Conservation (phyloP, 441 rosid genomes). For the Brassica balearica region DNA sequence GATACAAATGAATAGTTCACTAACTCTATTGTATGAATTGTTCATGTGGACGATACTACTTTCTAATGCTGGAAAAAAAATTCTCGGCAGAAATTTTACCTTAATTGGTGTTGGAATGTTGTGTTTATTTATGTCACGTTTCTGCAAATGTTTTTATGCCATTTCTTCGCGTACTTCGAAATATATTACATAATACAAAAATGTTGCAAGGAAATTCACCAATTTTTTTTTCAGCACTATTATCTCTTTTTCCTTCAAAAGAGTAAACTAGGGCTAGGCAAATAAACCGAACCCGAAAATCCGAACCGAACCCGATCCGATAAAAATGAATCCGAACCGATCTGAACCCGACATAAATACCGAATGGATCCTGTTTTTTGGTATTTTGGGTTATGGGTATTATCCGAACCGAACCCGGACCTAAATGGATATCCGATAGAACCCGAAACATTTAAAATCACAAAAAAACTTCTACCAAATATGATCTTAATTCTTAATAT, state of each 20-base stretch:
- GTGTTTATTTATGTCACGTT: not conserved
- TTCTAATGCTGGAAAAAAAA: constrained; percentile 16
- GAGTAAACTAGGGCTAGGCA: not conserved
- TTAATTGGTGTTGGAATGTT: constrained; percentile 7
- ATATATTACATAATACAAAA: not conserved
- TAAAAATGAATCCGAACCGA: no score
- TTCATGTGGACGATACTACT: constrained; percentile 19
- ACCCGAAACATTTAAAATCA: no score
- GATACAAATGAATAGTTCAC: constrained; percentile 27
- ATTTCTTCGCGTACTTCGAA: not conserved
- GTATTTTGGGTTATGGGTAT: no score
- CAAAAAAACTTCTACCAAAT: no score
- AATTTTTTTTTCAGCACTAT: not conserved
- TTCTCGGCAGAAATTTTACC: constrained; percentile 9
- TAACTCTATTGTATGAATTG: constrained; percentile 25
- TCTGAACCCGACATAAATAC: no score
- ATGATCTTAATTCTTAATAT: no score
- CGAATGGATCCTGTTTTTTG: no score
- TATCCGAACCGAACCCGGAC: no score
- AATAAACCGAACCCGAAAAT: no score
- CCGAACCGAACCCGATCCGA: no score
- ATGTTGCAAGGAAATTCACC: not conserved
- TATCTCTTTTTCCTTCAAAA: not conserved
- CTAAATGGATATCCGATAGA: no score
- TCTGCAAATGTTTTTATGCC: not conserved